Evolutionary conservation across 768 basidiomycete genomes (phyloP), one percentile per base, ranked within the genome.

Genomic region (Goffeauzyma gilvescens): DNA sequence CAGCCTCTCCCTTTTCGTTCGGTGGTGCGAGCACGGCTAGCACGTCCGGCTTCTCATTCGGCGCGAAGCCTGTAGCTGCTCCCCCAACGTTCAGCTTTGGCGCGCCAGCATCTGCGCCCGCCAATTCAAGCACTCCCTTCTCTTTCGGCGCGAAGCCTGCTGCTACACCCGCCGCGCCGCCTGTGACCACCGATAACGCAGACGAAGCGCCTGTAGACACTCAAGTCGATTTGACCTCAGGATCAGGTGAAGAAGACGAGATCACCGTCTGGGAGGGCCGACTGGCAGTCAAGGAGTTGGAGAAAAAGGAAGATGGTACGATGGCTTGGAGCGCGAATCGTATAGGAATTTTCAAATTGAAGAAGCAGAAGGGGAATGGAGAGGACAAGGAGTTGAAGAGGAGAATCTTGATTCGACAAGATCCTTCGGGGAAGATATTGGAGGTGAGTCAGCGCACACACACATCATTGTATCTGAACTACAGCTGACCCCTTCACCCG

Each of bases 211-310:
- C 35, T 21, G 35, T 15, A 1, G 26, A 34, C 8, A 22, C 26
- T 10, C 28, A 32, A 25, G 26, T 28, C 17, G 27, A 24, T 22
- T 18, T 48, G 7, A 41, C 46, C 14, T 15, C 34, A n/a, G 46
- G 46, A 15, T 24, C 26, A 10, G 46, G 46, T 7, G 46, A 48
- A 27, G 46, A 48, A 32, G 41, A 43, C 31, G 46, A 48, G 25
- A 37, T 40, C n/a, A 48, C 46, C 9, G n/a, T 48, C 12, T 48
- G 41, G 41, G 41, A 48, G 24, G 32, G 35, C 35, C 32, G 32
- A 23, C 41, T 31, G 13, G 24, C 34, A 15, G 22, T 48, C 24
- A 38, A 38, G 12, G 27, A 27, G n/a, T 41, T 32, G 20, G 13
- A 30, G 5, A 32, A 13, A 24, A 32, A 48, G 15, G 40, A 37